Base-by-base conservation (phyloP, 805 yeast genomes). In the Ogataea pignaliae region DNA sequence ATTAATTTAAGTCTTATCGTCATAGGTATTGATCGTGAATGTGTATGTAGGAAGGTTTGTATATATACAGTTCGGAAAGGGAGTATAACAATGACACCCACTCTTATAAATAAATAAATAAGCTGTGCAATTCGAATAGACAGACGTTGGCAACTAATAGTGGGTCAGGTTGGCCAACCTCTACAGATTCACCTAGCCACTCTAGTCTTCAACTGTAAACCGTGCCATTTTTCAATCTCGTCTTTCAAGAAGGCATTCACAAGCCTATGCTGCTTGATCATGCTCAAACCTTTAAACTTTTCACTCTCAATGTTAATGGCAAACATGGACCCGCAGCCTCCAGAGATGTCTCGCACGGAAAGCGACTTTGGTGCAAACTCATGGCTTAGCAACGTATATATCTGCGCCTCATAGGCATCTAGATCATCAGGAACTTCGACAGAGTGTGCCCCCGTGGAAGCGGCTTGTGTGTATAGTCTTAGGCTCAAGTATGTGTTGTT, bases 261-360 rank as follows among this genome's bases (percentile, higher is more conserved):
- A 53, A 91, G 63, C 47, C 96, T 75, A 59, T 93, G 99, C 63
- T 93, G 99, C 60, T 89, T 90, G 52, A 93, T 74, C 81, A 88
- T 88, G 1, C 87, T 70, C 36, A 87, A 59, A 0, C 96, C 96
- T 54, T 85, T 79, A 66, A 93, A 93, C 56, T 78, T 69, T 2
- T 71, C 72, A 42, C 93, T 81, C 37, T 81, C 85, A 14, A 93
- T 77, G 46, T 73, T 69, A 40, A 93, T 91, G 39, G 96, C 88
- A 67, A 88, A 93, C 99, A 93, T 93, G 7, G 97, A 89, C 1
- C 99, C 99, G 66, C 99, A 93, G 1, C 99, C 99, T 15, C 91
- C 98, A 26, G 93, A 83, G 9, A 91, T 81, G 60, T 91, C 98
- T 51, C 73, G 71, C 7, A 91, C 97, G 26, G 73, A 71, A 37